Percentiles rank a stretch among this genome's conserved stretches.
phyloP scores from a whole-genome alignment of 129 eudicot species.

The Flaveria ramosissima region DNA sequence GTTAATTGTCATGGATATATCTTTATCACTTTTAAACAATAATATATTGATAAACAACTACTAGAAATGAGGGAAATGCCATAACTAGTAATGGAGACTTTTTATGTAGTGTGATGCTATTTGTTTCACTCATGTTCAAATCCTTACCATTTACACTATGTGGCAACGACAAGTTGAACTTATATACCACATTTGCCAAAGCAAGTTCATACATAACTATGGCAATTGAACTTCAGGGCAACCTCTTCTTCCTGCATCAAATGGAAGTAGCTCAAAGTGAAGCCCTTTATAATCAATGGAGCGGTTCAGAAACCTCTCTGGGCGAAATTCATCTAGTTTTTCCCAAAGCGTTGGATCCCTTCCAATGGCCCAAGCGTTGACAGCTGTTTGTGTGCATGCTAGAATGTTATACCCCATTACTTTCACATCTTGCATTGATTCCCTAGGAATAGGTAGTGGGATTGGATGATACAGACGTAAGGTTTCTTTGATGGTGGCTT shows the following conservation, averaged over 20 bases:
- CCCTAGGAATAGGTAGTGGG: conserved; percentile 50
- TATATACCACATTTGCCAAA: conserved; percentile 51
- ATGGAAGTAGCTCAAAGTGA: conserved; percentile 38
- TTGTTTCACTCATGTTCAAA: conserved; percentile 53
- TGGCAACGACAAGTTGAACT: conserved; percentile 50
- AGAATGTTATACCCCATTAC: conserved; percentile 57
- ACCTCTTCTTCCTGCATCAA: conserved; percentile 42
- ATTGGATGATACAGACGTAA: conserved; percentile 48
- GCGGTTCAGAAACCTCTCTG: conserved; percentile 31
- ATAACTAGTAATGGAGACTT: conserved; percentile 34
- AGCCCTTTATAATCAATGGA: conserved; percentile 29
- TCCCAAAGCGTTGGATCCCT: conserved; percentile 38
- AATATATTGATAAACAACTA: background rate
- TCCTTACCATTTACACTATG: conserved; percentile 37
- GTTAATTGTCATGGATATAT: too few species aligned
- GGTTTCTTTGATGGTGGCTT: conserved; percentile 60
- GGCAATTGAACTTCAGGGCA: conserved; percentile 63
- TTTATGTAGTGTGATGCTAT: conserved; percentile 26
- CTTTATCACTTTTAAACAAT: too few species aligned
- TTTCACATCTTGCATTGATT: conserved; percentile 44
- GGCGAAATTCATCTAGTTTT: conserved; percentile 32
- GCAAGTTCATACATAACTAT: conserved; percentile 43
- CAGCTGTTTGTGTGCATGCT: conserved; percentile 44
- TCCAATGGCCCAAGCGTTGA: conserved; percentile 67
- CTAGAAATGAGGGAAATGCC: conserved; percentile 35